Conservation (phyloP, 2,329 filamentous ascomycete species). For the Anthostomella pinea region DNA sequence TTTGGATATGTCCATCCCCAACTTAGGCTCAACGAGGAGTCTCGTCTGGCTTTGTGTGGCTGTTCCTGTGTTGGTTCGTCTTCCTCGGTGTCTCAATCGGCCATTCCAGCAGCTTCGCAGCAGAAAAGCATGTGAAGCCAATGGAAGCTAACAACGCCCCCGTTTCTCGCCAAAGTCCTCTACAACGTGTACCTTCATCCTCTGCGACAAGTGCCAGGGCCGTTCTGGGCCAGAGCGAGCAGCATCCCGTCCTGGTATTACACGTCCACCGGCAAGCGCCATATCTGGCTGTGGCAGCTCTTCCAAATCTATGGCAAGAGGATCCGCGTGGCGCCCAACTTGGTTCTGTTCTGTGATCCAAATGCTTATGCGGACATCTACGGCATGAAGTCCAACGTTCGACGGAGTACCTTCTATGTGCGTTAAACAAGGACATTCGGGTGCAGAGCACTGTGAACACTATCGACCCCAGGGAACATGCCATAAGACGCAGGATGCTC, state of each 20-base stretch:
- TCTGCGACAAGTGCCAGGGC: conserved; percentile 20
- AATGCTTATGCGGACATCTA: conserved; percentile 20
- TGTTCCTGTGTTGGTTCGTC: too few species aligned
- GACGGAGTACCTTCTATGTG: conserved; percentile 19
- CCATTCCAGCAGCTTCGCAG: too few species aligned
- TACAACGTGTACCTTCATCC: conserved; percentile 26
- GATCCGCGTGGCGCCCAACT: conserved; percentile 17
- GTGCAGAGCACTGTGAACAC: conserved; percentile 14
- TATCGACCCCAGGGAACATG: conserved; percentile 16
- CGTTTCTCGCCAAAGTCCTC: conserved; percentile 8
- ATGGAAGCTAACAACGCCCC: too few species aligned
- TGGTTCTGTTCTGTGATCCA: conserved; percentile 19
- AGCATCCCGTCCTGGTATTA: conserved; percentile 23
- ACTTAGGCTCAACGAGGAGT: too few species aligned
- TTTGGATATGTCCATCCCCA: too few species aligned
- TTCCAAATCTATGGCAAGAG: conserved; percentile 21
- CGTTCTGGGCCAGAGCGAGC: conserved; percentile 20
- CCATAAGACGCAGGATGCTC: conserved; percentile 19
- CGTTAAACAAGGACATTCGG: conserved; percentile 3
- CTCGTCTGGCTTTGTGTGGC: too few species aligned
- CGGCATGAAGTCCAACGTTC: conserved; percentile 22
- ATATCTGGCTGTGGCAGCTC: conserved; percentile 22
- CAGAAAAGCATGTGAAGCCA: too few species aligned
- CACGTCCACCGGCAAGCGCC: conserved; percentile 13
- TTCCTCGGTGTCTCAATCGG: too few species aligned